Base-by-base conservation (phyloP, 805 yeast genomes). In the Maudiozyma barnettii region DNA sequence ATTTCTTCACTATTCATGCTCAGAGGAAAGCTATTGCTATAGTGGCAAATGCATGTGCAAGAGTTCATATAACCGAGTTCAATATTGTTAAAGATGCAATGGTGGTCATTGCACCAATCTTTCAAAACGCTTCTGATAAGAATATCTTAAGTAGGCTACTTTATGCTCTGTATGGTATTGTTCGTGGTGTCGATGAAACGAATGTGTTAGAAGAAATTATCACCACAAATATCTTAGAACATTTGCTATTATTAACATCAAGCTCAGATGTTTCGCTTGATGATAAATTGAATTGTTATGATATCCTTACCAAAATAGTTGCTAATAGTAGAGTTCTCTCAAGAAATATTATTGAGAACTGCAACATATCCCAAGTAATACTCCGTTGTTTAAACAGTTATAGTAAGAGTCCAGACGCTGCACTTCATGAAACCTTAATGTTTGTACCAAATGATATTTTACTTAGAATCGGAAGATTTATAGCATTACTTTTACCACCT, bases 1-100 rank as follows among this genome's bases (percentile, higher is more conserved):
- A 93, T 61, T 91, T 91, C 59, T 84, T 91, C 63, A 85, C 96
- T 1, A 74, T 81, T 19, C 95, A 87, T 66, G 85, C 95, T 0
- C 98, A 91, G 63, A 70, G 95, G 46, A 84, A 88, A 52, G 87
- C 95, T 14, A 66, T 89, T 33, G 67, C 72, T 0, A 83, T 85
- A 35, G 83, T 84, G 16, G 82, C 93, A 3, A 82, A 83, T 55
- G 71, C 90, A 3, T 79, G 87, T 52, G 68, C 73, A 9, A 67
- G 68, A 38, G 69, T 83, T 2, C 57, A 67, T 21, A 13, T 13
- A 9, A 12, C n/a, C 1, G 75, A 76, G 51, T 75, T 79, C 43
- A 65, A 65, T 3, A 67, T 70, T 42, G 67, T 86, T 8, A 68
- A 73, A 46, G 81, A 75, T 37, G 74, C 81, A 1, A 78, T 85